Percentiles rank a stretch among this genome's conserved stretches.
phyloP scores from a whole-genome alignment of 805 yeast genomes.

The Candida jianshihensis region DNA sequence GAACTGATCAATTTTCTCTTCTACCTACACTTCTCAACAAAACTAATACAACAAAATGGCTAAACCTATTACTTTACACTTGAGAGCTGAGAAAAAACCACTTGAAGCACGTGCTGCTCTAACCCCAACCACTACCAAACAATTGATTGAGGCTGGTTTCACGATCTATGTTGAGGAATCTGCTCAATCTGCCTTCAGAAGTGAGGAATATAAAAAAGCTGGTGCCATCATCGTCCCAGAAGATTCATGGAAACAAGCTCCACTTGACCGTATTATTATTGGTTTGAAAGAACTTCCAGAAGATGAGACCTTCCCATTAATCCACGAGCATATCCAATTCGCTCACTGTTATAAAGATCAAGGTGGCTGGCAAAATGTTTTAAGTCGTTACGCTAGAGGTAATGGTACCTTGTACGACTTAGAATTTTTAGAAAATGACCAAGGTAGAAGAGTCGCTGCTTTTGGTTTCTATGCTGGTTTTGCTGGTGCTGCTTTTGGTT shows the following conservation, averaged over 20 bases:
- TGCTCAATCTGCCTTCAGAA: conserved; percentile 71
- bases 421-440: conserved; percentile 89
- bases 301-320: conserved; percentile 78
- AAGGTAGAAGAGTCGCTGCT: conserved; percentile 98
- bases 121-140: conserved; percentile 86
- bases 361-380: conserved; percentile 93
- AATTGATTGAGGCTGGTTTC: conserved; percentile 81
- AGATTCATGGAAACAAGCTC: conserved; percentile 92
- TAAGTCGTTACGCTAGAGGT: conserved; percentile 85
- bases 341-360: conserved; percentile 99
- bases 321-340: conserved; percentile 95
- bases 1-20: neutral
- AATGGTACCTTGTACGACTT: conserved; percentile 87
- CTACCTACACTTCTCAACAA: neutral
- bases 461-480: conserved; percentile 99
- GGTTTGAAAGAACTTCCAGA: conserved; percentile 97
- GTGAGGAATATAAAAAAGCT: conserved; percentile 65
- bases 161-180: conserved; percentile 84
- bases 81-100: conserved; percentile 97
- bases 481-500: conserved; percentile 98
- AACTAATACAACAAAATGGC: conserved; percentile 11
- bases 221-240: conserved; percentile 89
- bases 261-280: conserved; percentile 79
- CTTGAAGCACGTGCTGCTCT: conserved; percentile 95
- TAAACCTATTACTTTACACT: conserved; percentile 58